A percentile compares a stretch with the other conserved stretches of the same genome.
These are phyloP conservation scores for Mychonastes homosphaera DNA, from an alignment of 139 green algal genomes.

Conservation along the genomic window DNA sequence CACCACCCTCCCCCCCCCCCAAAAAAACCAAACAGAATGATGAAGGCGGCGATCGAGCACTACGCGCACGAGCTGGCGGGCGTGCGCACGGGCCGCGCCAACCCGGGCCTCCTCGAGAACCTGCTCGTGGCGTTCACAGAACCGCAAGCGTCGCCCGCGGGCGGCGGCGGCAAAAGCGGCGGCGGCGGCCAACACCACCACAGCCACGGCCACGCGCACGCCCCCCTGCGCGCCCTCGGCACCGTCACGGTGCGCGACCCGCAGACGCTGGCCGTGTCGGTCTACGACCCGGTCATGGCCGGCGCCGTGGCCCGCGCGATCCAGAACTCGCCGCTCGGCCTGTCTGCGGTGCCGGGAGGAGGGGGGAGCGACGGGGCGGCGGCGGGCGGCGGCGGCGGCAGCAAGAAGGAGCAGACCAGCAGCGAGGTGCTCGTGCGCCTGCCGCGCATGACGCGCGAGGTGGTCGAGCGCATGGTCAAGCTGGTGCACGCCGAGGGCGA, in stretches of 20 bases:
- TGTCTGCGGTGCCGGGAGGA: no score
- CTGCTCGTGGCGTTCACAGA: constrained; percentile 47
- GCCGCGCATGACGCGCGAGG: constrained; percentile 17
- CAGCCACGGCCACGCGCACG: no score
- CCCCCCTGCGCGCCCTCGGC: constrained; percentile 45
- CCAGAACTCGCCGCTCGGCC: constrained; percentile 40
- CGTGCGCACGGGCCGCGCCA: constrained; percentile 54
- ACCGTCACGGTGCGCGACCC: constrained; percentile 52
- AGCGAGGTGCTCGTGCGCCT: constrained; percentile 31
- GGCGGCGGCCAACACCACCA: no score
- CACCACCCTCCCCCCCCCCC: no score
- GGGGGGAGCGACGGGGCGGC: neutral
- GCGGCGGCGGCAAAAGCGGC: no score
- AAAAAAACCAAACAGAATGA: no score
- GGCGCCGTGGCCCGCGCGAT: constrained; percentile 49
- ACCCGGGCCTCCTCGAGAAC: constrained; percentile 66
- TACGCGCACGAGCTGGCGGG: constrained; percentile 46
- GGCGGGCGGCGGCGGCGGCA: neutral
- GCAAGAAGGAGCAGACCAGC: constrained; percentile 21
- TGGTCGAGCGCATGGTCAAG: constrained; percentile 41
- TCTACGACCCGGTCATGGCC: constrained; percentile 48
- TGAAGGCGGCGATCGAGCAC: constrained; percentile 40
- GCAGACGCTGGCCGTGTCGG: constrained; percentile 51
- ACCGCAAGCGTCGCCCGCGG: no score
- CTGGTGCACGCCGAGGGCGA: constrained; percentile 53